Evolutionary conservation across 257 asterid species (phyloP).

Genomic region (Primulina eburnea): DNA sequence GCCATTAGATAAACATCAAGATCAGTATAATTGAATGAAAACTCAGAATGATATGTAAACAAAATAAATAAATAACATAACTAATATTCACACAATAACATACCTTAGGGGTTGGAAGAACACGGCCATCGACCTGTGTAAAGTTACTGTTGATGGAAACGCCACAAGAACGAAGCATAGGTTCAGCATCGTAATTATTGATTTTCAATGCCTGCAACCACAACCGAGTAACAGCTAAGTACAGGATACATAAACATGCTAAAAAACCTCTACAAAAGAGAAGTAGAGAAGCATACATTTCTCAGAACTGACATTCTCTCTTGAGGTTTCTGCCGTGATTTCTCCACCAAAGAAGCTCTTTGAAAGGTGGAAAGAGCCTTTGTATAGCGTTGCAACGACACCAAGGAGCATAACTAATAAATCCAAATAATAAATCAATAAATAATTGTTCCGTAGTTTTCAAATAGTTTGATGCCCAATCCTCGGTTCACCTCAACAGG

Average conservation of each 20-base stretch:
- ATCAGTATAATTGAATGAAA: slow-evolving; percentile 11
- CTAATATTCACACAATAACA: neutral
- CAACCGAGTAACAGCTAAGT: slow-evolving; percentile 20
- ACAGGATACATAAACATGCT: neutral
- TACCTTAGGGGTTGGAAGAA: slow-evolving; percentile 83
- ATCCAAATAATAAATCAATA: slow-evolving; percentile 19
- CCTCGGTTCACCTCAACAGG: slow-evolving; percentile 69
- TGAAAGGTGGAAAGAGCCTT: slow-evolving; percentile 72
- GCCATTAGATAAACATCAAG: slow-evolving; percentile 26
- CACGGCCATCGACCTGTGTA: slow-evolving; percentile 84
- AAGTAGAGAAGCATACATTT: slow-evolving; percentile 39
- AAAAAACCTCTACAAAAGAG: neutral
- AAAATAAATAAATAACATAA: neutral
- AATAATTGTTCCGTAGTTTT: neutral
- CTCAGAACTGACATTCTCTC: slow-evolving; percentile 74
- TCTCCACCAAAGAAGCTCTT: slow-evolving; percentile 78
- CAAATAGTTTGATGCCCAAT: slow-evolving; percentile 10
- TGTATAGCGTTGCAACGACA: slow-evolving; percentile 84
- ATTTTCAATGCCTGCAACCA: slow-evolving; percentile 67
- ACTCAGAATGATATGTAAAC: neutral
- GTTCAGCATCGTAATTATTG: slow-evolving; percentile 75
- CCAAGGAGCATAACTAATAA: slow-evolving; percentile 62
- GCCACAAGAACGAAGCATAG: slow-evolving; percentile 73
- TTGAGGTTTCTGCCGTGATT: slow-evolving; percentile 86
- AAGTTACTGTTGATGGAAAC: slow-evolving; percentile 57